These are phyloP conservation scores for Escovopsis weberi DNA, from an alignment of 2,329 filamentous ascomycete species.

Conservation along the genomic window DNA sequence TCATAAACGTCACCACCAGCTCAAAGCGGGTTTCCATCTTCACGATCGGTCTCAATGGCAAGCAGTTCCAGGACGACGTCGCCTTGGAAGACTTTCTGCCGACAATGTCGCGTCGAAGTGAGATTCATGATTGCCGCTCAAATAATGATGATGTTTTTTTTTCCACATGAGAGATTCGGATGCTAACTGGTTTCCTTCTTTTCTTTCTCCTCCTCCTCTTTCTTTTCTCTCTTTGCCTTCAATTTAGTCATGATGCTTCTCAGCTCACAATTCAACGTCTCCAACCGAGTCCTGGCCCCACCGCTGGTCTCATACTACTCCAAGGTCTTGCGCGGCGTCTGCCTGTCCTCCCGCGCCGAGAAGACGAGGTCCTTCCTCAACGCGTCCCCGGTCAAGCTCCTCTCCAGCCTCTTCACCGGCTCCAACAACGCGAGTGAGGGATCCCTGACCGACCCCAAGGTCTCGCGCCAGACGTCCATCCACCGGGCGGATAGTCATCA, in stretches of 20 bases:
- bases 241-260: conserved; percentile 54
- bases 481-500: conserved; percentile 32
- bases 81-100: conserved; percentile 58
- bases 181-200: conserved; percentile 18
- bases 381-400: conserved; percentile 78
- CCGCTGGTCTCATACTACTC: conserved; percentile 65
- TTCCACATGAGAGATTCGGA: neutral
- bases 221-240: no score
- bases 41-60: conserved; percentile 51
- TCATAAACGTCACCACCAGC: conserved; percentile 44
- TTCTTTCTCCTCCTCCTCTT: no score
- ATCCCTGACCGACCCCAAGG: conserved; percentile 19
- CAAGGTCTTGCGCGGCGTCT: conserved; percentile 58
- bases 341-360: conserved; percentile 45
- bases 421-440: conserved; percentile 27
- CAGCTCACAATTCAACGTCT: conserved; percentile 52
- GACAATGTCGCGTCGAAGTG: conserved; percentile 59
- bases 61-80: conserved; percentile 59
- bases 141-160: neutral
- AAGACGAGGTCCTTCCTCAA: conserved; percentile 56
- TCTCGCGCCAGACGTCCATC: conserved; percentile 26
- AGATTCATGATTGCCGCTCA: conserved; percentile 15
- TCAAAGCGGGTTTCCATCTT: conserved; percentile 37
- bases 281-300: conserved; percentile 48
- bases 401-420: conserved; percentile 66